Percentiles rank a stretch among this genome's conserved stretches.
phyloP scores from a whole-genome alignment of 1,284 basidiomycete genomes.

The Puccinia hordei region DNA sequence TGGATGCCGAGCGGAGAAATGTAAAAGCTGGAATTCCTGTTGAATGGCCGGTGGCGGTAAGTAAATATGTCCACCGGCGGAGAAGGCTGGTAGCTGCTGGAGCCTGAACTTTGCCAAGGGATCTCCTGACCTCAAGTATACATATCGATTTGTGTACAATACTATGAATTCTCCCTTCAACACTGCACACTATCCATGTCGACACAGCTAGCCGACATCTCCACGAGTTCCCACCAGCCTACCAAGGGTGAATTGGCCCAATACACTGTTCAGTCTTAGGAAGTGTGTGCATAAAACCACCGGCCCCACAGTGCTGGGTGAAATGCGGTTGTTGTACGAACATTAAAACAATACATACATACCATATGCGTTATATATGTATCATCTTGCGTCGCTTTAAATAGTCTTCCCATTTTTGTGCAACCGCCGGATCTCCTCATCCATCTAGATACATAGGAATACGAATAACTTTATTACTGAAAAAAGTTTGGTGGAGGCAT shows the following conservation, averaged over 20 bases:
- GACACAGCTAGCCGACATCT: background rate
- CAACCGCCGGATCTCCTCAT: background rate
- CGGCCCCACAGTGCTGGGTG: no score
- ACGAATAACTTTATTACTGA: background rate
- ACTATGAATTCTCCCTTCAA: background rate
- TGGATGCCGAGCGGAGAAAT: background rate
- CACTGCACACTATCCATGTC: background rate
- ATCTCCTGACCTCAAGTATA: background rate
- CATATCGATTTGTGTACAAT: background rate
- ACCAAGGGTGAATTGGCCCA: background rate
- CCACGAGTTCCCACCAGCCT: background rate
- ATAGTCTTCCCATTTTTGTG: background rate
- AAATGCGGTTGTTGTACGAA: no score
- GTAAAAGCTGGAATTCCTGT: background rate
- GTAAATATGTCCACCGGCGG: background rate
- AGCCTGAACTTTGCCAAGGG: background rate
- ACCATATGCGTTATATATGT: no score
- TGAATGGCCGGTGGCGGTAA: background rate
- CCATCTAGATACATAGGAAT: background rate
- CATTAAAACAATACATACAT: no score
- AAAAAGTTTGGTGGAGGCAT: background rate
- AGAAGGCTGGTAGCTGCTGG: background rate
- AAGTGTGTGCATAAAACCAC: background rate
- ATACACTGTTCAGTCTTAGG: background rate
- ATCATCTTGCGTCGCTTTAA: background rate